Conservation (phyloP, 2,329 filamentous ascomycete genomes). For the Penicillium concentricum region DNA sequence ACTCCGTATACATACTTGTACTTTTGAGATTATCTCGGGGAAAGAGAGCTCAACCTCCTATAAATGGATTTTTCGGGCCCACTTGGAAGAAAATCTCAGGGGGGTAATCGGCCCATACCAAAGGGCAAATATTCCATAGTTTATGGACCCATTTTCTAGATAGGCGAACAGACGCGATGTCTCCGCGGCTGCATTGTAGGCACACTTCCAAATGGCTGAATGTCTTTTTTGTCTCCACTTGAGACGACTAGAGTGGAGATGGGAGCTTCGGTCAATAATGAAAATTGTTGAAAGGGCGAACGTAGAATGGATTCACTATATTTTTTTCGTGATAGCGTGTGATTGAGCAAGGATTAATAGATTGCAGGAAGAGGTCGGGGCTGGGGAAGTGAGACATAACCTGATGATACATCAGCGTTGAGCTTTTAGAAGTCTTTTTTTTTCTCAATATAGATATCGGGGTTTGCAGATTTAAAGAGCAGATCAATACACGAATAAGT, state of each 20-base stretch:
- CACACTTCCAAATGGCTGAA: slow-evolving; percentile 4
- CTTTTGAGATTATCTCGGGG: no score
- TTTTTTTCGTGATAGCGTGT: background rate
- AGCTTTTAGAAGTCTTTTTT: background rate
- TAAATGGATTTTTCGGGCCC: background rate
- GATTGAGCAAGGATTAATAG: slow-evolving; percentile 5
- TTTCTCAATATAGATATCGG: background rate
- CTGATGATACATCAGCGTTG: background rate
- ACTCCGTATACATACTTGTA: background rate
- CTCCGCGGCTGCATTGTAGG: slow-evolving; percentile 6
- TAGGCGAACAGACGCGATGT: slow-evolving; percentile 12
- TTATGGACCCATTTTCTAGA: background rate
- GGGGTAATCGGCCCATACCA: background rate
- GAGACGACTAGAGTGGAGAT: slow-evolving; percentile 2
- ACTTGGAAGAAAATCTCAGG: background rate
- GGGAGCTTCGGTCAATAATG: background rate
- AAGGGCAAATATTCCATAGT: background rate
- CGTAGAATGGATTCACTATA: background rate
- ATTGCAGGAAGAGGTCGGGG: slow-evolving; percentile 3
- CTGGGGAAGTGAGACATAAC: slow-evolving; percentile 2
- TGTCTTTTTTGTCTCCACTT: background rate
- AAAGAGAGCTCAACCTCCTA: no score
- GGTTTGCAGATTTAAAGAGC: background rate
- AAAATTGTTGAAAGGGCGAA: background rate
- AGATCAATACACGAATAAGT: background rate